phyloP scores from a whole-genome alignment of 768 basidiomycete genomes.

The Nidularia pulvinata region DNA sequence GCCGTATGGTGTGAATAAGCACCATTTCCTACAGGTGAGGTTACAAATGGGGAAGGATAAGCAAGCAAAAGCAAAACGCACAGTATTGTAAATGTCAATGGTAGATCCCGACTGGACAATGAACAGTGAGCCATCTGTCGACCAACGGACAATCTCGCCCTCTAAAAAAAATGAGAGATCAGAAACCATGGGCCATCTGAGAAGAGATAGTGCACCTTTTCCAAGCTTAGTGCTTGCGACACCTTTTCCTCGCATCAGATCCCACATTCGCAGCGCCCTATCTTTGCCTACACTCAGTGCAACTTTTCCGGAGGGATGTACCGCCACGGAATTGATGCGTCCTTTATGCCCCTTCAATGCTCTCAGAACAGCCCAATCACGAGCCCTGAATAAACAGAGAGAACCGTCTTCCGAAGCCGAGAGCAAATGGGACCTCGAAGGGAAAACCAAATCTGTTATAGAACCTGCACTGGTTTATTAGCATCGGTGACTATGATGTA shows the following conservation, averaged over 20 bases:
- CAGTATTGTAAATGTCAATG: slow-evolving; percentile 85
- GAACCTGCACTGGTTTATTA: slow-evolving; percentile 57
- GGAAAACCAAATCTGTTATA: slow-evolving; percentile 86
- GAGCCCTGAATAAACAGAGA: slow-evolving; percentile 85
- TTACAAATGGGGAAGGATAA: neutral
- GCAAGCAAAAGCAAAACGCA: slow-evolving; percentile 23
- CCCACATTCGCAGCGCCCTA: slow-evolving; percentile 94
- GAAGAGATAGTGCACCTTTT: slow-evolving; percentile 54
- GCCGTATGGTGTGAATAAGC: slow-evolving; percentile 68
- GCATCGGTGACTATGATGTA: neutral
- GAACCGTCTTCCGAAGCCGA: slow-evolving; percentile 94
- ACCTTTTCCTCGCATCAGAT: slow-evolving; percentile 93
- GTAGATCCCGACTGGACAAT: slow-evolving; percentile 75
- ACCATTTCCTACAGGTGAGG: slow-evolving; percentile 65
- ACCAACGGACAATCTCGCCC: slow-evolving; percentile 93
- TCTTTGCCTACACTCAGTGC: slow-evolving; percentile 93
- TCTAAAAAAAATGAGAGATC: slow-evolving; percentile 41
- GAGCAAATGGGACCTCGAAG: slow-evolving; percentile 86
- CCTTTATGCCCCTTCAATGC: slow-evolving; percentile 93
- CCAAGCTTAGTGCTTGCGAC: slow-evolving; percentile 88
- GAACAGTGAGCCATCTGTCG: slow-evolving; percentile 73
- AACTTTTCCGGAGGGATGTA: slow-evolving; percentile 93
- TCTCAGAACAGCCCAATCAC: slow-evolving; percentile 93
- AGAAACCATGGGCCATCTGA: neutral
- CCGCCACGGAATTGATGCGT: slow-evolving; percentile 84